phyloP scores from a whole-genome alignment of 306 rosid species.

The Ammopiptanthus mongolicus region DNA sequence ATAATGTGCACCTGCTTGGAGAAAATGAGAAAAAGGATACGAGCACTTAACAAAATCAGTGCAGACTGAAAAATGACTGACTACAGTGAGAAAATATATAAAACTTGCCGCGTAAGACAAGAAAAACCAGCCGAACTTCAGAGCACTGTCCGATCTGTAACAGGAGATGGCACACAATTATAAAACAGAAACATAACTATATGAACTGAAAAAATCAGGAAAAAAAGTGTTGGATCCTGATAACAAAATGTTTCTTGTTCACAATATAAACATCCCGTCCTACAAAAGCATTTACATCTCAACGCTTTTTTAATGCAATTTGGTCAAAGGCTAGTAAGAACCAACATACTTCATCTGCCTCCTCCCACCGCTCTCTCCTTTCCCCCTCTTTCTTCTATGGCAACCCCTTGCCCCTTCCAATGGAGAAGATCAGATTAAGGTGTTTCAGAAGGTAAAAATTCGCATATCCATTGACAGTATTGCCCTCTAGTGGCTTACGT shows the following conservation, averaged over 20 bases:
- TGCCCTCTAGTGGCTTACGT: neutral
- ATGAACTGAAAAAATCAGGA: neutral
- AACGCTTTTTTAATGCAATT: neutral
- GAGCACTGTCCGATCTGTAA: slow-evolving; percentile 88
- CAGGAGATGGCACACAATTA: slow-evolving; percentile 5
- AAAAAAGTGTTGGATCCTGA: neutral
- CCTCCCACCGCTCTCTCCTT: neutral
- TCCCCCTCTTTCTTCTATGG: neutral
- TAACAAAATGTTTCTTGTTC: neutral
- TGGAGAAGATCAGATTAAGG: neutral
- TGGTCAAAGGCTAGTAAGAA: neutral
- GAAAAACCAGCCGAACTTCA: slow-evolving; percentile 89
- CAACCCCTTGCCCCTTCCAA: neutral
- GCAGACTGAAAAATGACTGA: slow-evolving; percentile 5
- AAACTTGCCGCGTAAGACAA: slow-evolving; percentile 53
- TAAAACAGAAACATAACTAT: neutral
- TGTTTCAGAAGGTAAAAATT: neutral
- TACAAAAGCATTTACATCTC: neutral
- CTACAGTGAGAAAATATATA: neutral
- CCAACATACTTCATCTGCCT: neutral
- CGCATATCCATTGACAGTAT: neutral
- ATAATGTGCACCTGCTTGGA: slow-evolving; percentile 59
- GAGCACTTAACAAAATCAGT: neutral
- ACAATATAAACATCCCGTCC: neutral
- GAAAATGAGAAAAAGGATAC: slow-evolving; percentile 18